Evolutionary conservation across 352 stramenopile genomes (phyloP), one percentile per base, ranked within the genome.

Genomic region (Phytophthora pini): DNA sequence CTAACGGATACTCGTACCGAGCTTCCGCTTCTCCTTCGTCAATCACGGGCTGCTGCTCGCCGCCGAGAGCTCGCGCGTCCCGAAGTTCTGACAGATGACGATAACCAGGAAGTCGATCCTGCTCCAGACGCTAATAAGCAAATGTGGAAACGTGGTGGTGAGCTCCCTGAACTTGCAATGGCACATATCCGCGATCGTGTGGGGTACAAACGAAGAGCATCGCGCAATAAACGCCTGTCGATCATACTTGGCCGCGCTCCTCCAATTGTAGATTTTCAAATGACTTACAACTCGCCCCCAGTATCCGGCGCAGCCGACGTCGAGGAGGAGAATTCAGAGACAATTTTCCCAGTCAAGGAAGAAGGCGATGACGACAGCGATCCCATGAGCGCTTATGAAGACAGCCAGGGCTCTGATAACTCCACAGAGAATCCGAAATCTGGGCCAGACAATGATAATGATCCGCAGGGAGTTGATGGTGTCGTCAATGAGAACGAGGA

Each of bases 121-220:
- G 39, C 44, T 49, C 56, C 61, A 41, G 61, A 74, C n/a, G 31
- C 34, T 17, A 70, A 50, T 22, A 71, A 71, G 20, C 67, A 74
- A 54, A 71, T 60, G 50, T 74, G 67, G 67, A 74, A 74, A 29
- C 67, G 67, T 10, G 50, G 61, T n/a, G 61, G 56, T 6, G 61
- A 71, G 17, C 56, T 74, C 8, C 55, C 67, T 2, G 61, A 65
- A 6, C 15, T 74, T 20, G 61, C 46, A 10, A n/a, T 70, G n/a
- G 67, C 61, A 11, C 61, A 68, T 3, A 74, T 74, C 5, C 61
- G 67, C 31, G 67, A 74, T 32, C 67, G 67, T 12, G 39, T 71
- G 13, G 61, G 61, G 3, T 74, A 63, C 36, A 67, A 47, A 17
- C 22, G 13, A 17, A 47, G 26, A 20, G 20, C 45, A 3, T 48